Conservation (phyloP, 2,329 filamentous ascomycete species). For the Periconia sp. region DNA sequence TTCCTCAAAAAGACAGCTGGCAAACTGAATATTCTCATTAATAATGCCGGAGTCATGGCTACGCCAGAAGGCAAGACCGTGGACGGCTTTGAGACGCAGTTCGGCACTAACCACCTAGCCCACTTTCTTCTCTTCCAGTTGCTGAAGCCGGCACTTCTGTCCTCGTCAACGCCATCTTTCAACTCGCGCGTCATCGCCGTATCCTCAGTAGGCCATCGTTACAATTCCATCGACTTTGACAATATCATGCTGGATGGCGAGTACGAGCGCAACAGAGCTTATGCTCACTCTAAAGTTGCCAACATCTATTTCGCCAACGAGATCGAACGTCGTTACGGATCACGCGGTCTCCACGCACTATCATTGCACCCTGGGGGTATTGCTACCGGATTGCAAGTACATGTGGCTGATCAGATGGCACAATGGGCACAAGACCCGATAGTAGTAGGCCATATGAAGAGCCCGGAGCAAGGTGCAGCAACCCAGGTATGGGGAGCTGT, state of each 20-base stretch:
- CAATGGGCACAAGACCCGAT: neutral
- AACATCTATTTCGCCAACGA: slow-evolving; percentile 60
- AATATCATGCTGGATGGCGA: slow-evolving; percentile 51
- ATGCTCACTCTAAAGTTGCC: slow-evolving; percentile 59
- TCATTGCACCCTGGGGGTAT: slow-evolving; percentile 24
- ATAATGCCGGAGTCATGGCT: slow-evolving; percentile 43
- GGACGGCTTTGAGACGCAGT: slow-evolving; percentile 44
- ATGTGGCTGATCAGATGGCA: slow-evolving; percentile 2
- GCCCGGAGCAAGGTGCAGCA: slow-evolving; percentile 44
- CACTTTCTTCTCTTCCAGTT: slow-evolving; percentile 54
- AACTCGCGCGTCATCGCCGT: slow-evolving; percentile 49
- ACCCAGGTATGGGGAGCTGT: slow-evolving; percentile 44
- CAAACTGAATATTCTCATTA: slow-evolving; percentile 29
- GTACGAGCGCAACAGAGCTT: slow-evolving; percentile 43
- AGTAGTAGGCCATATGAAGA: slow-evolving; percentile 23
- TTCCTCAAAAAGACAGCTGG: slow-evolving; percentile 18
- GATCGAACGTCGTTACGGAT: slow-evolving; percentile 57
- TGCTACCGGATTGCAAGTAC: slow-evolving; percentile 5
- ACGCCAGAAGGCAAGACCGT: slow-evolving; percentile 26
- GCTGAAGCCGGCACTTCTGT: slow-evolving; percentile 48
- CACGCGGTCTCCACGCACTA: slow-evolving; percentile 49
- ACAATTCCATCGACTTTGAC: slow-evolving; percentile 48
- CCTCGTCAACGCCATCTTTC: slow-evolving; percentile 22
- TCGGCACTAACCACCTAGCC: slow-evolving; percentile 55
- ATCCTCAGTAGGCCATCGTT: slow-evolving; percentile 45